Base-by-base conservation (phyloP, 345 rosid species). In the Angophora floribunda region DNA sequence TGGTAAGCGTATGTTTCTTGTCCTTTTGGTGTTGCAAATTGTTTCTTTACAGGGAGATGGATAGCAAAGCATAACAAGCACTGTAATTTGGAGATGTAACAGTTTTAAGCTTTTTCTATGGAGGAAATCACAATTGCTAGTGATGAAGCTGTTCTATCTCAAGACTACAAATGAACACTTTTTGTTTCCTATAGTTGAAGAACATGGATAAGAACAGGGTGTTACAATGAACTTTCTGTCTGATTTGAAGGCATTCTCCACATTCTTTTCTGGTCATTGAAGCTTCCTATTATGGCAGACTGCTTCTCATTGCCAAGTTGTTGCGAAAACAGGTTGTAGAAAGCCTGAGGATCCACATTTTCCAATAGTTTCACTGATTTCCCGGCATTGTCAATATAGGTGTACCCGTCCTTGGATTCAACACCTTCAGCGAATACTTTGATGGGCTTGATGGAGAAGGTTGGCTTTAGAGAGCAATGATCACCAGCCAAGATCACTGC, bases 251-350 rank as follows among this genome's bases (percentile, higher is more conserved):
- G 94, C 36, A 51, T 85, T 59, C 88, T 95, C 99, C 97, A 98
- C 49, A 91, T 91, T 90, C 86, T 93, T 91, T 65, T 92, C 88
- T 96, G 98, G 90, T 96, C 96, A 89, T 91, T 91, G 90, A 93
- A 96, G 92, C 98, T 95, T 90, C 95, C 99, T 86, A 95, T 67
- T 13, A 92, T 92, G 41, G 99, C 98, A 87, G 97, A 95, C 87
- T 95, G 99, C 63, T 89, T 91, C 87, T 90, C 85, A 24, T 85
- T 89, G 65, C 94, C 90, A 49, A 96, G 93, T 88, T 89, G 93
- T 51, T 89, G 47, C 32, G 93, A 96, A 89, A 95, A 95, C 57
- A 86, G 53, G 52, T 93, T 88, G 85, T 92, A 93, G 85, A 88
- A 94, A 24, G 93, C 94, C 85, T 24, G 24, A 49, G 89, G 17